Evolutionary conservation across 768 basidiomycete genomes (phyloP).

Genomic region (Omphalotus guepiniiformis): DNA sequence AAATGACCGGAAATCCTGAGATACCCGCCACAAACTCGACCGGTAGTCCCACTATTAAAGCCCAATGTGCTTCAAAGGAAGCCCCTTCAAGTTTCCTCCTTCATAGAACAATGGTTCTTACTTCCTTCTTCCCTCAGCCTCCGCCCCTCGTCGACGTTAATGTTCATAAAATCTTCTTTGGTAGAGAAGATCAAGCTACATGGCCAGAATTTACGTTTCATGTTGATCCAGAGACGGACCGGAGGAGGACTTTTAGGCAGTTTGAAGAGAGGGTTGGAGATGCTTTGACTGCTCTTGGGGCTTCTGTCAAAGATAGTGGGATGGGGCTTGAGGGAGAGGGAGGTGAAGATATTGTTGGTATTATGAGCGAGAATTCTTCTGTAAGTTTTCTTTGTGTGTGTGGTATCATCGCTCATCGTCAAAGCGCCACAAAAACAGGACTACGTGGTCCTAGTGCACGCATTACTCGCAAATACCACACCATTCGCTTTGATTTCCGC

Average conservation of each 20-base stretch:
- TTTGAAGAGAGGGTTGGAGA: slow-evolving; percentile 48
- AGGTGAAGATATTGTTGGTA: slow-evolving; percentile 55
- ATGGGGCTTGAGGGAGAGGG: slow-evolving; percentile 44
- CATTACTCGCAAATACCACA: slow-evolving; percentile 42
- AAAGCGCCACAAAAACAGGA: slow-evolving; percentile 34
- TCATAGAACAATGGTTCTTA: slow-evolving; percentile 42
- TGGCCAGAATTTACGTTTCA: slow-evolving; percentile 56
- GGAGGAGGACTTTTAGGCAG: slow-evolving; percentile 40
- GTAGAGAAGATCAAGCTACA: slow-evolving; percentile 46
- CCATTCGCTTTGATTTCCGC: slow-evolving; percentile 53
- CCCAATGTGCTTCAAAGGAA: no score
- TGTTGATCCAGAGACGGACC: slow-evolving; percentile 52
- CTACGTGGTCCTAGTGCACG: slow-evolving; percentile 45
- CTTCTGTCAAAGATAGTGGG: slow-evolving; percentile 46
- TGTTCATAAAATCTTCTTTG: slow-evolving; percentile 49
- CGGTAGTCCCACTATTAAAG: no score
- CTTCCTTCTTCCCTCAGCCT: slow-evolving; percentile 52
- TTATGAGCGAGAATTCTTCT: slow-evolving; percentile 65
- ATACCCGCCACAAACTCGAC: no score
- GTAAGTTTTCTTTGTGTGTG: slow-evolving; percentile 33
- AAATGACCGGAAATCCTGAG: no score
- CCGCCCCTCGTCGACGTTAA: slow-evolving; percentile 49
- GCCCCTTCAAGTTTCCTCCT: neutral
- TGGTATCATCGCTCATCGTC: neutral
- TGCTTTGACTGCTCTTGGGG: slow-evolving; percentile 53